Evolutionary conservation across 768 basidiomycete genomes (phyloP), one percentile per base, ranked within the genome.

Genomic region (Kwoniella sp.): DNA sequence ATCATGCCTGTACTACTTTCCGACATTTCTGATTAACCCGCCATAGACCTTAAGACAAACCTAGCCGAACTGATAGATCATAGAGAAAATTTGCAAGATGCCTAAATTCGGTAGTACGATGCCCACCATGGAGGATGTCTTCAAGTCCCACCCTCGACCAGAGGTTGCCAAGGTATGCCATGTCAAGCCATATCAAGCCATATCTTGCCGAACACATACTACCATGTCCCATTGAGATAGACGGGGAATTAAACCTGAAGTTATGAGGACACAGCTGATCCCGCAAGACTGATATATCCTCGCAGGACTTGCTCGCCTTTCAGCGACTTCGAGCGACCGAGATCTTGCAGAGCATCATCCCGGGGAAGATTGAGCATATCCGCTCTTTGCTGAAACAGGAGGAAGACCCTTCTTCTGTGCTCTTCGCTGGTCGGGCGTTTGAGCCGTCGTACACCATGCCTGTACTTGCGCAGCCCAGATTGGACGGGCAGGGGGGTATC

Each of bases 81-180:
- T 13, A 37, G 5, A 37, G 5, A 37, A 5, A 13, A 37, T 37
- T 13, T 37, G 15, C 41, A 48, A 53, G n/a, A 67, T 56, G 55
- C 63, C 51, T 26, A 55, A 37, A 45, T 63, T 66, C 66, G 50
- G 31, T 47, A 59, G 41, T 30, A 38, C 53, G 3, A 28, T 61
- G 29, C 67, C 70, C 5, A 67, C 66, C 26, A 67, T 73, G 70
- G 61, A 63, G 13, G 61, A 68, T 30, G 73, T 73, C 3, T 73
- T 71, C 60, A 73, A 70, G 66, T 66, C 53, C 15, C 64, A 66
- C 37, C 71, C 75, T 15, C 45, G 58, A 4, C 56, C 64, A 1
- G 61, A 71, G 2, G 60, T 71, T 20, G n/a, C 71, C 22, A 60
- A 69, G 11, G 75, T 77, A 31, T 55, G 71, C 20, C 20, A 11